phyloP scores from a whole-genome alignment of 164 flowering plant species.

The Houttuynia cordata region DNA sequence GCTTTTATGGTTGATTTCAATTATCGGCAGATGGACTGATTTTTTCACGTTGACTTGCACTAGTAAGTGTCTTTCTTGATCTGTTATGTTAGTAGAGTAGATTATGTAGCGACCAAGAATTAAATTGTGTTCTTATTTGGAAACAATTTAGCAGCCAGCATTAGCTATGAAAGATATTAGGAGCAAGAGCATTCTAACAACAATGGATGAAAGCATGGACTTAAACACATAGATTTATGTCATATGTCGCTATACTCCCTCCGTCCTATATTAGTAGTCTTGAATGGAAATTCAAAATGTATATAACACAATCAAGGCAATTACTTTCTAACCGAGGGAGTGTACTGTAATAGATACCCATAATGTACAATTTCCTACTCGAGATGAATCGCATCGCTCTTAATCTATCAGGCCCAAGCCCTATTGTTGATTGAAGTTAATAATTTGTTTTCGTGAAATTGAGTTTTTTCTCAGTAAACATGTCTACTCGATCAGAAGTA shows the following conservation, averaged over 20 bases:
- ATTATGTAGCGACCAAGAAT: background rate
- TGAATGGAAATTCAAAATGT: too few species aligned
- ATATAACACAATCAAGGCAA: too few species aligned
- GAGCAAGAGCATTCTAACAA: background rate
- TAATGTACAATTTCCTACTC: background rate
- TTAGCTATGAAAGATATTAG: background rate
- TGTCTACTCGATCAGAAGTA: background rate
- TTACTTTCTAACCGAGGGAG: too few species aligned
- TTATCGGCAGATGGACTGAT: constrained; percentile 65
- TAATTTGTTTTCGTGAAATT: background rate
- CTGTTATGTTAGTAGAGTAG: background rate
- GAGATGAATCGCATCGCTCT: background rate
- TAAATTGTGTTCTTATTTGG: background rate
- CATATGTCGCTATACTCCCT: background rate
- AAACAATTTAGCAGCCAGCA: background rate
- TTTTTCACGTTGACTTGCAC: constrained; percentile 53
- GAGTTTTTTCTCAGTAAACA: background rate
- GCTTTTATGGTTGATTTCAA: constrained; percentile 40
- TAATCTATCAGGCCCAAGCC: too few species aligned
- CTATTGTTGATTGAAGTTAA: background rate
- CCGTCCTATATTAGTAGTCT: too few species aligned
- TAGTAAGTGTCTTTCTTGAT: constrained; percentile 40
- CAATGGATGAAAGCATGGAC: background rate
- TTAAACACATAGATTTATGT: background rate
- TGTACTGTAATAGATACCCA: too few species aligned